Base-by-base conservation (phyloP, 495 filamentous ascomycete genomes). In the Daldinia childiae region DNA sequence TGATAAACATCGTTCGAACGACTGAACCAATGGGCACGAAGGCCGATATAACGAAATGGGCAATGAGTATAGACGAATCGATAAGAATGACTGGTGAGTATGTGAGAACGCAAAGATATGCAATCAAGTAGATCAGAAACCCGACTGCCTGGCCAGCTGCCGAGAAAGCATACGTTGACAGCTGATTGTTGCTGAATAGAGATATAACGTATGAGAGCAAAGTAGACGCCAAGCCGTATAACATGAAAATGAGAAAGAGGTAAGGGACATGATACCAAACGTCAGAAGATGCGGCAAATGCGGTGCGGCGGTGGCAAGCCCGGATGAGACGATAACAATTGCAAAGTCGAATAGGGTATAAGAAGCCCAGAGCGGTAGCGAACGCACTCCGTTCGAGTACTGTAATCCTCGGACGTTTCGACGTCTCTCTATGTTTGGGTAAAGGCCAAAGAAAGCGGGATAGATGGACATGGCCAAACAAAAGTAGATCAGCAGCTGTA, bases 391-490 rank as follows among this genome's bases (percentile, higher is more conserved):
- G 74, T 95, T 96, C 54, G 91, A 93, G 79, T 95, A 97, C 73
- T 97, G 90, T 48, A 97, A 81, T 14, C 91, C 90, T 34, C 94
- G 85, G 32, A 97, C 91, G 59, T 93, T 90, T 8, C 89, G 79
- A 11, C 92, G 82, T 11, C 93, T 85, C 77, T 97, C 93, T 4
- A 91, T 76, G 3, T 92, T 95, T 26, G 92, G 92, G 79, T 97
- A 97, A 17, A 97, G 84, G 1, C 90, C 88, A 72, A 95, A 96
- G 81, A 97, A 93, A 27, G 88, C 92, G 5, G 93, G 93, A 76
- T 89, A 95, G 0, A 88, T 89, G 17, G 86, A 83, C 82, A 94
- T 88, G 15, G 88, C 91, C 2, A 97, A 83, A 27, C 91, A 88
- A 71, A 93, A 88, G 77, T 97, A 97, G 11, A 90, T 84, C 27